A percentile compares a stretch with the other conserved stretches of the same genome.
phyloP scores from a whole-genome alignment of 148 eudicot species.

The Amaranthus hypochondriacus region DNA sequence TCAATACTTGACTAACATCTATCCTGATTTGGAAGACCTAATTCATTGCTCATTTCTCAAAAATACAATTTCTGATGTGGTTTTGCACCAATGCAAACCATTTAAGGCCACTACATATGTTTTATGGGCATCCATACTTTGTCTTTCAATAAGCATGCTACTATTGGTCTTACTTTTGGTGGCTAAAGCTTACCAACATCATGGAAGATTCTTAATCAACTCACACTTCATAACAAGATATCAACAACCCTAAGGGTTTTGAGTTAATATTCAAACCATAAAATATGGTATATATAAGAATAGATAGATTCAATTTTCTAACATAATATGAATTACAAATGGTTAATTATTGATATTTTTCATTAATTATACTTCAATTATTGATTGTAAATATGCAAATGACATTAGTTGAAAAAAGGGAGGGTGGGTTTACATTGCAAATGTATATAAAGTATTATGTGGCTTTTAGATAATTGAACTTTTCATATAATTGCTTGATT shows the following conservation, averaged over 20 bases:
- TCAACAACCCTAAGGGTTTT: conserved; percentile 11
- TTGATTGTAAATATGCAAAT: too few species aligned
- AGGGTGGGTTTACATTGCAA: too few species aligned
- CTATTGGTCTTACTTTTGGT: conserved; percentile 41
- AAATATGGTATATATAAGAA: too few species aligned
- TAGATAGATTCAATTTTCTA: too few species aligned
- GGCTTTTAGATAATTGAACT: too few species aligned
- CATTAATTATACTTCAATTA: too few species aligned
- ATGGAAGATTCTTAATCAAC: conserved; percentile 32
- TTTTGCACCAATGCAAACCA: conserved; percentile 46
- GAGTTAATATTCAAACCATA: not conserved
- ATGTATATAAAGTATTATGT: too few species aligned
- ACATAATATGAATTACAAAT: too few species aligned
- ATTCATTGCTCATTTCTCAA: conserved; percentile 45
- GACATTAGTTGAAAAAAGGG: too few species aligned
- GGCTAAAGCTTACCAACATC: conserved; percentile 43
- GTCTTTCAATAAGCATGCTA: conserved; percentile 50
- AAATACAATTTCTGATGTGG: conserved; percentile 33
- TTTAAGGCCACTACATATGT: conserved; percentile 28
- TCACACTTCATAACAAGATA: conserved; percentile 39
- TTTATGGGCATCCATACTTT: conserved; percentile 49
- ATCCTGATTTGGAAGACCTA: conserved; percentile 48
- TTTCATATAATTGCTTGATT: too few species aligned
- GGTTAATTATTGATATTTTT: too few species aligned
- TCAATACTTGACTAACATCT: conserved; percentile 43